Evolutionary conservation across 441 rosid genomes (phyloP).

Genomic region (Capsella rubella): DNA sequence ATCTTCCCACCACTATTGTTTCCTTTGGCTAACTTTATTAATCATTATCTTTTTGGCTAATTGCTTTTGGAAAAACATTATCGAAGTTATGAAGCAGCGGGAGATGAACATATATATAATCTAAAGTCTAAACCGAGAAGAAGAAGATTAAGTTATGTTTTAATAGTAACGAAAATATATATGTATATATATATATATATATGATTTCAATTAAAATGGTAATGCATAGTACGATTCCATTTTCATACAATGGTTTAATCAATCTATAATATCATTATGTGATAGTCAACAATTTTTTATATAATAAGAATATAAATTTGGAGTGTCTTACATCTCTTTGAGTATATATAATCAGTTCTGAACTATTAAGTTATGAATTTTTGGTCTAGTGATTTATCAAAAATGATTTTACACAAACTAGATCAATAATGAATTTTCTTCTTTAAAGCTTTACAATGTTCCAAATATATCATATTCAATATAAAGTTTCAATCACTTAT

Average conservation of each 20-base stretch:
- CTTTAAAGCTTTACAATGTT: not conserved
- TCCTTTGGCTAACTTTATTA: slow-evolving; percentile 24
- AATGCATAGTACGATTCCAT: too few relatives aligned
- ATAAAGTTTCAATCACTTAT: slow-evolving; percentile 9
- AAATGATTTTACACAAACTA: not conserved
- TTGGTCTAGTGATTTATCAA: too few relatives aligned
- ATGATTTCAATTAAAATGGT: too few relatives aligned
- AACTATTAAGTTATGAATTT: too few relatives aligned
- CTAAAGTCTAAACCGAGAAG: not conserved
- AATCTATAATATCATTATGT: too few relatives aligned
- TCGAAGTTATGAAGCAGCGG: slow-evolving; percentile 1
- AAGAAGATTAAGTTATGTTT: not conserved
- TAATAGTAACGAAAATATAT: too few relatives aligned
- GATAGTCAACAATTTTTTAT: too few relatives aligned
- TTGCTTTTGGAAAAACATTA: slow-evolving; percentile 9
- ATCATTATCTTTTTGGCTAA: slow-evolving; percentile 31
- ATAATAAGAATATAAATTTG: too few relatives aligned
- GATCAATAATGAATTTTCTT: not conserved
- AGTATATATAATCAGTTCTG: too few relatives aligned
- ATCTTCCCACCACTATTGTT: slow-evolving; percentile 29
- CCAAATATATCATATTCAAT: slow-evolving; percentile 2
- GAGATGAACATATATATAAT: not conserved
- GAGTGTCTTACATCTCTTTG: too few relatives aligned
- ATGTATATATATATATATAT: too few relatives aligned
- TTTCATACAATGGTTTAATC: too few relatives aligned